Base-by-base conservation (phyloP, 2,329 filamentous ascomycete genomes). In the Claviceps pazoutovae region DNA sequence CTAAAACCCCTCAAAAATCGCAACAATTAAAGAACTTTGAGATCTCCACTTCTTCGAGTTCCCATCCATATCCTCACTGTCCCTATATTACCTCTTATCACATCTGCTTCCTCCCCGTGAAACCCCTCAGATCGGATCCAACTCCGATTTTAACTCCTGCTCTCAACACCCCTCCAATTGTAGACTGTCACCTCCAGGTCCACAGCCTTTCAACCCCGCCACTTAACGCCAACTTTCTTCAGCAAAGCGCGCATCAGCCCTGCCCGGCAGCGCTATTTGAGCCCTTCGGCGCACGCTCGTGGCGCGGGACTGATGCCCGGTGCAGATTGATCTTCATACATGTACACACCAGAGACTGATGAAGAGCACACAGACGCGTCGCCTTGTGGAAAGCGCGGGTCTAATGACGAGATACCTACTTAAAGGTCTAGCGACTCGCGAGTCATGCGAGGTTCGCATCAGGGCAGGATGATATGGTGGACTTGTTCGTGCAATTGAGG, bases 211-310 rank as follows among this genome's bases (percentile, higher is more conserved):
- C 4, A 80, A 69, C 0, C 67, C 62, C 2, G 73, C 68, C 2
- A 82, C 30, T 30, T 69, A 5, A 71, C 56, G 2, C 61, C 59
- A 1, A 56, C 66, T 8, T 74, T 70, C 5, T 76, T 66, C 0
- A 79, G 71, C 30, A 83, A 83, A 83, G 58, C 79, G 82, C 37
- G 83, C 54, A 59, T 83, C 79, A 11, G 73, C 78, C 11, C 74
- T 79, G 0, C 80, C 80, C 0, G 76, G 74, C 50, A 74, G 66
- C 0, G 77, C 76, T 11, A 64, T 68, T 3, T 60, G 59, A 0
- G 79, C 79, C 59, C 80, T 81, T 34, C 3, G 79, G 79, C 53
- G 79, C 75, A 56, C 81, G 82, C 54, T 82, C 78, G 14, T 70
- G 71, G 6, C 78, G 78, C 11, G 67, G 65, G 30, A 4, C 3